Evolutionary conservation across 805 yeast species (phyloP).

Genomic region (Ascoidea rubescens): DNA sequence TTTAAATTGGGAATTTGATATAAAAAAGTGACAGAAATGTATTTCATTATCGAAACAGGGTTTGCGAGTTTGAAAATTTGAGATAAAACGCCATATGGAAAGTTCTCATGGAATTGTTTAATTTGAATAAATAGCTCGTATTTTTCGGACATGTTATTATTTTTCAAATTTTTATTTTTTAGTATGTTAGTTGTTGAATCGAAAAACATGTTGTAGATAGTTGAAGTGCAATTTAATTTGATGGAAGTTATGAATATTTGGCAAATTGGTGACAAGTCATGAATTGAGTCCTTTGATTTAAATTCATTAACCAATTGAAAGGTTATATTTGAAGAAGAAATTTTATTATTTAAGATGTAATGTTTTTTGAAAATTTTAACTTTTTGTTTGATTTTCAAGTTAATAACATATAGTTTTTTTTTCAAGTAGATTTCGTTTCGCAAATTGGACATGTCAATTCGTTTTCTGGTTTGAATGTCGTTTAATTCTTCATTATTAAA

Average conservation of each 20-base stretch:
- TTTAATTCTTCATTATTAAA: conserved; percentile 14
- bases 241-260: conserved; percentile 69
- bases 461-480: conserved; percentile 46
- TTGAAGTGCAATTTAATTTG: conserved; percentile 71
- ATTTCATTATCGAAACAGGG: conserved; percentile 73
- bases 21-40: conserved; percentile 67
- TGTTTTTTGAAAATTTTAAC: conserved; percentile 6
- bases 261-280: conserved; percentile 52
- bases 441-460: conserved; percentile 45
- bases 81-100: conserved; percentile 71
- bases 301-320: conserved; percentile 52
- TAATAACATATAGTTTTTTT: conserved; percentile 34
- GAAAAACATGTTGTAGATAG: conserved; percentile 65
- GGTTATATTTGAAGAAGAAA: conserved; percentile 32
- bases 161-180: background rate
- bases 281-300: conserved; percentile 34
- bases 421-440: conserved; percentile 64
- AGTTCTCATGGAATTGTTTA: conserved; percentile 53
- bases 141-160: background rate
- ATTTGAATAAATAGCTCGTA: conserved; percentile 62
- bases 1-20: conserved; percentile 38
- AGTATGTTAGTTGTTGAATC: conserved; percentile 46
- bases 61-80: conserved; percentile 74
- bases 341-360: conserved; percentile 1
- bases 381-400: conserved; percentile 16